Evolutionary conservation across 1,284 basidiomycete genomes (phyloP), one percentile per base, ranked within the genome.

Genomic region (Sanghuangporus sanghuang): DNA sequence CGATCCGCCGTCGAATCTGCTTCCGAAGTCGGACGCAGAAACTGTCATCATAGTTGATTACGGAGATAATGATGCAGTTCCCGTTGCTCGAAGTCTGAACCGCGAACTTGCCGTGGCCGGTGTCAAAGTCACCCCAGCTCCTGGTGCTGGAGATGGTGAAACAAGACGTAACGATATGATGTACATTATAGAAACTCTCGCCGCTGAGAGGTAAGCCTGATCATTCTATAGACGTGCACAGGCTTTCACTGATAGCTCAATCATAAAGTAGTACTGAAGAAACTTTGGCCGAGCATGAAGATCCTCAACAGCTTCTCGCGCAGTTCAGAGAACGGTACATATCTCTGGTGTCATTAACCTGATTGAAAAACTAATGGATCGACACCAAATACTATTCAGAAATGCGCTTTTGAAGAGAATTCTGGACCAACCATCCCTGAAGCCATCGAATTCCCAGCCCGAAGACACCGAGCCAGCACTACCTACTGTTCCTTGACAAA

Each of bases 11-110:
- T 73, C 82, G 23, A 73, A 81, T 9, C 73, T 92, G 7, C 74
- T 90, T 38, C 86, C 88, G 12, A 78, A 76, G 49, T 77, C 78
- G 49, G 76, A 81, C 8, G 79, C 81, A 49, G 87, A 90, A 71
- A 87, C 87, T 69, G 84, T 92, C 32, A 75, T 93, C 2, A 78
- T 93, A 36, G 78, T 93, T 53, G 83, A 91, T 71, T 85, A 84
- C 67, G 81, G 86, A 67, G 66, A 75, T 18, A n/a, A n/a, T 4
- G 39, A 59, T 32, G 35, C 36, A 2, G 65, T 71, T 12, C 77
- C 82, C 8, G 77, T 77, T 36, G 79, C 84, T 21, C 82, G 81
- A 70, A 90, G 87, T 72, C 79, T 89, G 9, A 90, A 89, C 1
- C 75, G 78, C 46, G 78, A 79, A 55, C 71, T 90, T 38, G 81